Conservation (phyloP, 2,329 filamentous ascomycete species). For the Huntiella abstrusa region DNA sequence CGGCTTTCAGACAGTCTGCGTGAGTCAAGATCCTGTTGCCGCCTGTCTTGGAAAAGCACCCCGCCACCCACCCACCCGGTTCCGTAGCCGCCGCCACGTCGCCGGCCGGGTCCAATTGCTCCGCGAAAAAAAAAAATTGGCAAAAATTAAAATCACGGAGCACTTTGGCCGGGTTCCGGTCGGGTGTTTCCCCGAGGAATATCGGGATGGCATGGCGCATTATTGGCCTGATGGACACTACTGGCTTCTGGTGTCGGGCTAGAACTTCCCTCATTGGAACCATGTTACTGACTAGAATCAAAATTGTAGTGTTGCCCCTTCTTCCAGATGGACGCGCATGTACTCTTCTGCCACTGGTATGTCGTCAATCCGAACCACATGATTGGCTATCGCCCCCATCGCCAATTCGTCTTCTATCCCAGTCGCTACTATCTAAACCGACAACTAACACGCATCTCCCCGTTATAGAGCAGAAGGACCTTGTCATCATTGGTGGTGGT, state of each 20-base stretch:
- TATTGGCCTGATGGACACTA: no score
- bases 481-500: slow-evolving; percentile 94
- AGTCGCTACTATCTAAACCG: slow-evolving; percentile 8
- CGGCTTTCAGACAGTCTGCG: slow-evolving; percentile 36
- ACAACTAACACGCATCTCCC: slow-evolving; percentile 18
- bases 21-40: slow-evolving; percentile 8
- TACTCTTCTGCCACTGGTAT: slow-evolving; percentile 40
- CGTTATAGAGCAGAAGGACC: slow-evolving; percentile 69
- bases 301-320: neutral
- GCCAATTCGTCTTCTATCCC: neutral
- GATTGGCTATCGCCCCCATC: neutral
- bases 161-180: neutral
- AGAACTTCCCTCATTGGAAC: neutral
- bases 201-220: no score
- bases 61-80: no score
- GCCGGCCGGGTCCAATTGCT: neutral
- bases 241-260: no score
- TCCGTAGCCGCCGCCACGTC: neutral
- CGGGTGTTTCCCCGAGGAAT: no score
- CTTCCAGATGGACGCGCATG: slow-evolving; percentile 34
- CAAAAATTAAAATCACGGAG: neutral
- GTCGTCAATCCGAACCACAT: slow-evolving; percentile 12
- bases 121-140: neutral
- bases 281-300: neutral
- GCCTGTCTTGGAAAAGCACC: no score